phyloP scores from a whole-genome alignment of 1,284 basidiomycete genomes.

The Xanthoconium separans region DNA sequence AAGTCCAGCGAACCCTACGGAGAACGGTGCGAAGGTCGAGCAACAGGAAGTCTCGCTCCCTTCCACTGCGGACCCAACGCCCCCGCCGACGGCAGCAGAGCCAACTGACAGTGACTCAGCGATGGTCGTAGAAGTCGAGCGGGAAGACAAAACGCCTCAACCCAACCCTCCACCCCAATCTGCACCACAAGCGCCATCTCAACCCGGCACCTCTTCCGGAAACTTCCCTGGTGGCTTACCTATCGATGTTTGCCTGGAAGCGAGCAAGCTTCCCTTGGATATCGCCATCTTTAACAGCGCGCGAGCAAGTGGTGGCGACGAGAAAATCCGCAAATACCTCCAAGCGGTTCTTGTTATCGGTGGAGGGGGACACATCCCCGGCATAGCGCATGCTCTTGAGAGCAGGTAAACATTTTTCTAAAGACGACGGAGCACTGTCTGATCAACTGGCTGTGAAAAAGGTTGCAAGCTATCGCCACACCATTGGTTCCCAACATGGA shows the following conservation, averaged over 20 bases:
- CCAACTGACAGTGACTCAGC: conserved; percentile 35
- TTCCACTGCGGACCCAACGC: conserved; percentile 33
- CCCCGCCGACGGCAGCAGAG: conserved; percentile 29
- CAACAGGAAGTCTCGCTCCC: conserved; percentile 35
- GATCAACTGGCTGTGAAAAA: conserved; percentile 8
- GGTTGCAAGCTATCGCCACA: conserved; percentile 83
- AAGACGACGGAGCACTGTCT: conserved; percentile 4
- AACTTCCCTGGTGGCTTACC: conserved; percentile 34
- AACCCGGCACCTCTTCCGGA: conserved; percentile 22
- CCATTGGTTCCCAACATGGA: conserved; percentile 78
- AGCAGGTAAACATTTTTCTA: conserved; percentile 54
- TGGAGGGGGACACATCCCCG: conserved; percentile 71
- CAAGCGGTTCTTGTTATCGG: conserved; percentile 90
- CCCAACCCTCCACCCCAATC: conserved; percentile 20
- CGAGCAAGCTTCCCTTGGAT: conserved; percentile 90
- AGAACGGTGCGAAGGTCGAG: conserved; percentile 33
- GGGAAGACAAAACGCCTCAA: conserved; percentile 41
- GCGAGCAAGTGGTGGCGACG: conserved; percentile 81
- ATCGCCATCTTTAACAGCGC: conserved; percentile 93
- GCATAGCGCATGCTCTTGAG: conserved; percentile 76
- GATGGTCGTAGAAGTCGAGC: conserved; percentile 52
- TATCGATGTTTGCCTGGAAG: conserved; percentile 82
- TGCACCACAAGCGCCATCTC: conserved; percentile 14
- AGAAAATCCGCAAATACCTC: conserved; percentile 87
- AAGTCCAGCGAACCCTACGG: conserved; percentile 23